These are phyloP conservation scores for Pyrenophora tritici-repentis DNA, from an alignment of 2,329 filamentous ascomycete genomes.

Conservation along the genomic window DNA sequence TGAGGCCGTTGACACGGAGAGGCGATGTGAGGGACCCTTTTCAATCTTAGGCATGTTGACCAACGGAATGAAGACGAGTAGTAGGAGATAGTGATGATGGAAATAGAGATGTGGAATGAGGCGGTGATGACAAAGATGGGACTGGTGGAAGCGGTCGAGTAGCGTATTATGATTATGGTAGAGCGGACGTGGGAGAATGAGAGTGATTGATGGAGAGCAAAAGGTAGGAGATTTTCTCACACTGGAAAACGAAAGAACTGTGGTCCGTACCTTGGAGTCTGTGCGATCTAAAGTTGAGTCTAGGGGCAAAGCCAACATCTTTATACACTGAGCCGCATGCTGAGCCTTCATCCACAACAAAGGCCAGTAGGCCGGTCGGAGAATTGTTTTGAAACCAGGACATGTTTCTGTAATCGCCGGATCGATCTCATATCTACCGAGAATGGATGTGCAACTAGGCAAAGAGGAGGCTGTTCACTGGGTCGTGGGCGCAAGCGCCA, in stretches of 20 bases:
- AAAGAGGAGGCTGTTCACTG: slow-evolving; percentile 35
- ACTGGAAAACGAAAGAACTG: slow-evolving; percentile 42
- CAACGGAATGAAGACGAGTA: slow-evolving; percentile 23
- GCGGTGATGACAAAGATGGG: slow-evolving; percentile 22
- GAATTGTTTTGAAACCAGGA: slow-evolving; percentile 48
- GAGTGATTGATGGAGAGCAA: slow-evolving; percentile 36
- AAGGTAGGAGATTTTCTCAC: slow-evolving; percentile 40
- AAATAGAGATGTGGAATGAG: slow-evolving; percentile 19
- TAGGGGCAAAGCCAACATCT: slow-evolving; percentile 28
- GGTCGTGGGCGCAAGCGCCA: slow-evolving; percentile 37
- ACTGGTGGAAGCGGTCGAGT: slow-evolving; percentile 33
- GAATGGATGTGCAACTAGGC: slow-evolving; percentile 39
- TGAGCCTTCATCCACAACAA: slow-evolving; percentile 31
- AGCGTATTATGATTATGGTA: slow-evolving; percentile 41
- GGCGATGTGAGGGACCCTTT: slow-evolving; percentile 39
- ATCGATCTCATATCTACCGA: slow-evolving; percentile 33
- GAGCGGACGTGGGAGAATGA: slow-evolving; percentile 34
- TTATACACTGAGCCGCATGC: slow-evolving; percentile 42
- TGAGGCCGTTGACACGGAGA: slow-evolving; percentile 40
- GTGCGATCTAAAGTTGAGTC: slow-evolving; percentile 31
- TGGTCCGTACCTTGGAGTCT: slow-evolving; percentile 34
- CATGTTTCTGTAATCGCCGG: slow-evolving; percentile 49
- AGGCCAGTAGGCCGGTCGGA: slow-evolving; percentile 40
- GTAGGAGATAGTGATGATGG: slow-evolving; percentile 17
- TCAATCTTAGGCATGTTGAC: slow-evolving; percentile 55